A percentile compares a stretch with the other conserved stretches of the same genome.
These are phyloP conservation scores for Peronospora farinosa DNA, from an alignment of 352 stramenopile genomes.

Conservation along the genomic window DNA sequence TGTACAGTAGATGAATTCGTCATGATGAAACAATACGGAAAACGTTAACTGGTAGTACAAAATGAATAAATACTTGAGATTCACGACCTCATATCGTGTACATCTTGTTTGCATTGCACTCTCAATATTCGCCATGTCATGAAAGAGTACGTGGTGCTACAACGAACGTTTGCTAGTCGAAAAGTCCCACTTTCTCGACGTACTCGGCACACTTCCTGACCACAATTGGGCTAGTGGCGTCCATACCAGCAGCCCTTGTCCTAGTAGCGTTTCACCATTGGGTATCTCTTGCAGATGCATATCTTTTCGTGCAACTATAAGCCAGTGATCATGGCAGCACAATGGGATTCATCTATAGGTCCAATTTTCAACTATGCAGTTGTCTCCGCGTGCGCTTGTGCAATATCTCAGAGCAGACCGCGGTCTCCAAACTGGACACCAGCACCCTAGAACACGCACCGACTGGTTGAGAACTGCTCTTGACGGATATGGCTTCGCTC, in stretches of 20 bases:
- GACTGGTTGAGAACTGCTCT: slow-evolving; percentile 5
- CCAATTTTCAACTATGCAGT: neutral
- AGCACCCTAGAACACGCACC: neutral
- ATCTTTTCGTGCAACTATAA: neutral
- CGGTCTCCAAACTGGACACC: neutral
- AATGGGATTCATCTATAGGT: too few relatives aligned
- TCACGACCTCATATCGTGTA: slow-evolving; percentile 16
- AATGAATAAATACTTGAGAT: slow-evolving; percentile 21
- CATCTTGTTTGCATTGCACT: too few relatives aligned
- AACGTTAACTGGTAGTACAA: neutral
- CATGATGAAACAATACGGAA: slow-evolving; percentile 3
- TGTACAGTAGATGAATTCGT: neutral
- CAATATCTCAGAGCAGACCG: slow-evolving; percentile 6
- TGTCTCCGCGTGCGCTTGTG: slow-evolving; percentile 3
- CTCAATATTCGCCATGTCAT: too few relatives aligned
- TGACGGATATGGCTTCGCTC: slow-evolving; percentile 1
- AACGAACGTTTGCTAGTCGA: slow-evolving; percentile 33
- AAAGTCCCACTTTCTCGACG: slow-evolving; percentile 18
- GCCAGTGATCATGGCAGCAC: too few relatives aligned
- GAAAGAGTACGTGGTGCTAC: slow-evolving; percentile 17
- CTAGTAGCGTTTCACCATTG: slow-evolving; percentile 16
- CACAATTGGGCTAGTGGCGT: neutral
- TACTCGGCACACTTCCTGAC: slow-evolving; percentile 22
- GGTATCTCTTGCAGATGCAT: neutral
- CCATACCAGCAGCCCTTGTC: slow-evolving; percentile 8